A percentile compares a stretch with the other conserved stretches of the same genome.
Conservation (phyloP, 148 eudicot genomes). For the Cornus suecica region DNA sequence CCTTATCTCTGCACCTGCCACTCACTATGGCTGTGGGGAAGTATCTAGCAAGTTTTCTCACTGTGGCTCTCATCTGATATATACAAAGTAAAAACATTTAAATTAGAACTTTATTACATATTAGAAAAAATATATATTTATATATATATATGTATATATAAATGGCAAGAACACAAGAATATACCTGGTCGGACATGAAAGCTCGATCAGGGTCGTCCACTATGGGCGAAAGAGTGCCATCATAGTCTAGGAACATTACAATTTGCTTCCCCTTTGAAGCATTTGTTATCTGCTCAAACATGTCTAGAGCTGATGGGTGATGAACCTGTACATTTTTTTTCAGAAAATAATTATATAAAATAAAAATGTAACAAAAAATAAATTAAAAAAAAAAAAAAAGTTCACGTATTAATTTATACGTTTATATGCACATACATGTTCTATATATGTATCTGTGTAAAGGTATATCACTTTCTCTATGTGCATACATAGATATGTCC, state of each 20-base stretch:
- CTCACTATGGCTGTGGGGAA: constrained; percentile 94
- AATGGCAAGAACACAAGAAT: neutral
- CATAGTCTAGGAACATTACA: constrained; percentile 82
- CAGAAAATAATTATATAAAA: neutral
- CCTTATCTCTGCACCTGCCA: constrained; percentile 94
- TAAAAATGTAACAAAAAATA: neutral
- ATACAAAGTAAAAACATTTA: neutral
- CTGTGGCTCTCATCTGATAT: constrained; percentile 78
- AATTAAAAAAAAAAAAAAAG: neutral
- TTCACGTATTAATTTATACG: neutral
- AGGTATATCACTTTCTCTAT: too few species aligned
- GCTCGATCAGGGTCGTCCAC: constrained; percentile 87
- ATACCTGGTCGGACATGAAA: constrained; percentile 73
- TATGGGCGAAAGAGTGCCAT: constrained; percentile 89
- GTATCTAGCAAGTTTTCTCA: constrained; percentile 67
- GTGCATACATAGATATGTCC: too few species aligned
- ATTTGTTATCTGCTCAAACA: constrained; percentile 70
- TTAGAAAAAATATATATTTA: too few species aligned
- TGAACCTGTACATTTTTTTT: constrained; percentile 23
- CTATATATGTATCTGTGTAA: too few species aligned
- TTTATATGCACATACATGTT: too few species aligned
- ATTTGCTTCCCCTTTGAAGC: constrained; percentile 87
- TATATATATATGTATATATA: too few species aligned
- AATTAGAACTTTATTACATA: neutral
- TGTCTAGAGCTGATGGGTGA: constrained; percentile 71